Evolutionary conservation across 306 rosid species (phyloP).

Genomic region (Begonia fuchsioides): DNA sequence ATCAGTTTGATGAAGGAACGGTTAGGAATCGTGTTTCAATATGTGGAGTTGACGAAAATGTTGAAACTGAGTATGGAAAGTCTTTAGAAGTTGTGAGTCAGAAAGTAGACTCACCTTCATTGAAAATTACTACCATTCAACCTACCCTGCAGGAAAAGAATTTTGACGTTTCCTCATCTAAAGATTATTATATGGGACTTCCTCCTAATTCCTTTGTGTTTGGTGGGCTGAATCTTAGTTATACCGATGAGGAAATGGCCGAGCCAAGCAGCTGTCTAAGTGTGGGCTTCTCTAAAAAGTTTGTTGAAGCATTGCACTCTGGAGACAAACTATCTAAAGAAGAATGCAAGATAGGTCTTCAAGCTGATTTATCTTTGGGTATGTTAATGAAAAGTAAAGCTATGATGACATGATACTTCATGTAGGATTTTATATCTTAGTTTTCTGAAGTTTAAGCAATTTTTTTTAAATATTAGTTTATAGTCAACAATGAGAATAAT

Average conservation of each 20-base stretch:
- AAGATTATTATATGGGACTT: slow-evolving; percentile 21
- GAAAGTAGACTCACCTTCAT: slow-evolving; percentile 10
- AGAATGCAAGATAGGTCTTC: slow-evolving; percentile 48
- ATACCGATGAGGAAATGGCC: slow-evolving; percentile 18
- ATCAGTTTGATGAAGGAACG: slow-evolving; percentile 26
- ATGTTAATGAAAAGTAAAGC: slow-evolving; percentile 50
- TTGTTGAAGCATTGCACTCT: slow-evolving; percentile 22
- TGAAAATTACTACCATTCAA: slow-evolving; percentile 16
- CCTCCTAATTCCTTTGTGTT: slow-evolving; percentile 29
- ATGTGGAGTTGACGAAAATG: slow-evolving; percentile 30
- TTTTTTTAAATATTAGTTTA: slow-evolving; percentile 24
- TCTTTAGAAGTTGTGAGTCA: slow-evolving; percentile 26
- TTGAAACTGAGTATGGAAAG: slow-evolving; percentile 28
- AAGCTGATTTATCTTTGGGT: slow-evolving; percentile 66
- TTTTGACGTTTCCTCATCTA: slow-evolving; percentile 50
- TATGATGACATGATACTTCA: not conserved
- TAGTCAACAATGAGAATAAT: slow-evolving; percentile 28
- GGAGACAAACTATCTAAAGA: slow-evolving; percentile 23
- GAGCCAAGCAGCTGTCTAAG: slow-evolving; percentile 28
- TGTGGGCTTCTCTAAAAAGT: slow-evolving; percentile 7
- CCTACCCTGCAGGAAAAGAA: slow-evolving; percentile 30
- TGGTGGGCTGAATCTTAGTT: slow-evolving; percentile 22
- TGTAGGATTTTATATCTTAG: not conserved
- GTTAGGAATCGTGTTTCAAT: slow-evolving; percentile 22
- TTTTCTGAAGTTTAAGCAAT: slow-evolving; percentile 8